Percentiles rank a stretch among this genome's conserved stretches.
Conservation (phyloP, 306 rosid species). For the Quercus parvula region DNA sequence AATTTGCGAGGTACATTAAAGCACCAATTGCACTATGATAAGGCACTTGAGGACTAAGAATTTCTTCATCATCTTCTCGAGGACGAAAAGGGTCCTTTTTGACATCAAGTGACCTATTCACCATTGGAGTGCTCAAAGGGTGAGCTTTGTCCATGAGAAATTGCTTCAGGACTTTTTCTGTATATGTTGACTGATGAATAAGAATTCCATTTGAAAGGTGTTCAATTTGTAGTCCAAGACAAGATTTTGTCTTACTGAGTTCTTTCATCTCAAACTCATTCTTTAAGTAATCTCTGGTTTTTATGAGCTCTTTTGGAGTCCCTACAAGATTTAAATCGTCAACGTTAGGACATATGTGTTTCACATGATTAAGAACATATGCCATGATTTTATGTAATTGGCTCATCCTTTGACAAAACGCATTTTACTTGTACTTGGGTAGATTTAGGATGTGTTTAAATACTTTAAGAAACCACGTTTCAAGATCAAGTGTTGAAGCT, state of each 20-base stretch:
- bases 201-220: not conserved
- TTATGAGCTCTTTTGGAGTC: not conserved
- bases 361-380: no score
- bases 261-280: no score
- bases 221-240: not conserved
- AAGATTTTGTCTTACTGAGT: no score
- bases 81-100: not conserved
- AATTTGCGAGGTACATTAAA: not conserved
- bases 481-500: no score
- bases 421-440: no score
- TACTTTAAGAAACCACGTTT: no score
- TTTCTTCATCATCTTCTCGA: not conserved
- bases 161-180: not conserved
- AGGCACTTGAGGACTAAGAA: slow-evolving; percentile 3
- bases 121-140: not conserved
- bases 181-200: not conserved
- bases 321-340: not conserved
- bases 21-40: slow-evolving; percentile 7
- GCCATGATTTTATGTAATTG: no score
- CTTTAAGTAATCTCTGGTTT: no score
- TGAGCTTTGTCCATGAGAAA: not conserved
- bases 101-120: not conserved
- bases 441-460: no score
- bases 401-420: no score
- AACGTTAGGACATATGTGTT: not conserved